A percentile compares a stretch with the other conserved stretches of the same genome.
Conservation (phyloP, 2,329 filamentous ascomycete genomes). For the Plenodomus tracheiphilus region DNA sequence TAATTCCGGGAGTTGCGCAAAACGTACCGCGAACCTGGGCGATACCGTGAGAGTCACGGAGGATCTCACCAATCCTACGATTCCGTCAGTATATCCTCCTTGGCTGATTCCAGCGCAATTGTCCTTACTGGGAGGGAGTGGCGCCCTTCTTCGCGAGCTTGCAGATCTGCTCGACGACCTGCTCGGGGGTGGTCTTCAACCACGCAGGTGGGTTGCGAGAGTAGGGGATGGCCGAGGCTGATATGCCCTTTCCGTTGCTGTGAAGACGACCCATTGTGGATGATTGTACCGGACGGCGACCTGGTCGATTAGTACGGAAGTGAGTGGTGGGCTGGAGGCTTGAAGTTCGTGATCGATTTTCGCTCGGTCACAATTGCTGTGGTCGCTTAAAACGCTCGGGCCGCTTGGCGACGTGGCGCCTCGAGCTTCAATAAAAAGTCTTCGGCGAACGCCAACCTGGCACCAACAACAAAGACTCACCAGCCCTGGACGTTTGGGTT, state of each 20-base stretch:
- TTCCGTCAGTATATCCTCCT: slow-evolving; percentile 10
- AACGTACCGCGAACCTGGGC: slow-evolving; percentile 84
- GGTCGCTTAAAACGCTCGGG: neutral
- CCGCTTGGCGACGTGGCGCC: neutral
- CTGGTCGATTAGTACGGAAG: slow-evolving; percentile 30
- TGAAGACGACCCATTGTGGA: slow-evolving; percentile 94
- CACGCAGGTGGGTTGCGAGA: slow-evolving; percentile 89
- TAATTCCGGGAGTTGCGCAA: slow-evolving; percentile 2
- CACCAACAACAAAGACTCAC: neutral
- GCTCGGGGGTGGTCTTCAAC: slow-evolving; percentile 98
- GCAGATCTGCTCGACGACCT: slow-evolving; percentile 98
- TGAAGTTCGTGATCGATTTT: slow-evolving; percentile 23
- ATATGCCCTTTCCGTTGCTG: slow-evolving; percentile 99
- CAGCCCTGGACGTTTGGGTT: neutral
- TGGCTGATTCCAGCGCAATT: neutral
- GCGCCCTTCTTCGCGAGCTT: slow-evolving; percentile 99
- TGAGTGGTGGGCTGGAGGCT: slow-evolving; percentile 25
- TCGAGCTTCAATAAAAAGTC: slow-evolving; percentile 10
- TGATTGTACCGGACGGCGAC: slow-evolving; percentile 23
- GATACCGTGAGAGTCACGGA: slow-evolving; percentile 97
- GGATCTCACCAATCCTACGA: slow-evolving; percentile 83
- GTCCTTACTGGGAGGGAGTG: slow-evolving; percentile 76
- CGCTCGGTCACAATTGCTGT: slow-evolving; percentile 20
- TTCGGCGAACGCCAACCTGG: slow-evolving; percentile 3
- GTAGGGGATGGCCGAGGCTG: slow-evolving; percentile 93